Evolutionary conservation across 371 early-diverging fungal species (phyloP), one percentile per base, ranked within the genome.

Genomic region (Zychaea mexicana): DNA sequence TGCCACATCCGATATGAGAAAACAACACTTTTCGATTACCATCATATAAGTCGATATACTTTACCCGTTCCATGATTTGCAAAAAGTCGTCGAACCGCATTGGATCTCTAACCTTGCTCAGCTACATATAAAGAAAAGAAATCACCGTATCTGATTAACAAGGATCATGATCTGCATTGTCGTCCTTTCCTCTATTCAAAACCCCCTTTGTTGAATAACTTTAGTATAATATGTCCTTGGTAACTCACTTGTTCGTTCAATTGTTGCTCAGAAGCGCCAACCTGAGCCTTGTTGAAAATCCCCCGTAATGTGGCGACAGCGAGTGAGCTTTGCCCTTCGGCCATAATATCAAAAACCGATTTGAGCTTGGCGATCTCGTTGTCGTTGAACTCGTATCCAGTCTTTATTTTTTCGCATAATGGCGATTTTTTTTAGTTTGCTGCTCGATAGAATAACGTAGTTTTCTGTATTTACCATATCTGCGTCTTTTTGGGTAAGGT

Each of bases 51-150:
- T 49, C 49, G 49, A 58, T 3, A 21, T 19, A 24, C 36, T 46
- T 33, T 60, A 66, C 66, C n/a, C 42, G 59, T 22, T 61, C 66
- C 42, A 66, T 61, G 47, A 66, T 33, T 30, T 57, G 58, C 31
- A 66, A 60, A 33, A 66, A 66, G 30, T 60, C 66, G 31, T 66
- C 66, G 49, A 66, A 66, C 15, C 59, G 54, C 27, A 66, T 36
- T 19, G 45, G 66, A 55, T 60, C 66, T 15, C 19, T 60, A 22
- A 31, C 22, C 30, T 60, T 28, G 17, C 54, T 24, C 32, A 21
- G 7, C 55, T 54, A 19, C 13, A 26, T 26, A n/a, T 26, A 27
- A 31, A n/a, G 22, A 24, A 31, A 53, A 31, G 8, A 27, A 27
- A n/a, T 10, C 21, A 19, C 21, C n/a, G 12, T 19, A n/a, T 49